These are phyloP conservation scores for Fusarium sp. DNA, from an alignment of 2,329 filamentous ascomycete species.

Conservation along the genomic window DNA sequence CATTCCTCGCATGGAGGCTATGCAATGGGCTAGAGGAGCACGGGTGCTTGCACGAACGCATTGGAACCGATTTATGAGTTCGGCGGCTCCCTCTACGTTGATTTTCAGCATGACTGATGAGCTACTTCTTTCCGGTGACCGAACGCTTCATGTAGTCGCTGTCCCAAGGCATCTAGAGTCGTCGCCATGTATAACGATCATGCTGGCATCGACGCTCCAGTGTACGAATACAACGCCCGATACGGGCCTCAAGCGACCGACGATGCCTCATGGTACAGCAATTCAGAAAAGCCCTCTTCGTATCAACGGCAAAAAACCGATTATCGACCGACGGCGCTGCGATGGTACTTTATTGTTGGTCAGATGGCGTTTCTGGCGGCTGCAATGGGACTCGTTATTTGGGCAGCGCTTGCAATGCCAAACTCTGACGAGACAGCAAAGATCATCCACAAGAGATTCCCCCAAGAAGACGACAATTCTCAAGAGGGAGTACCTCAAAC, in stretches of 20 bases:
- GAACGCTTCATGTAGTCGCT: background rate
- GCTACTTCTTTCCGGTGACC: slow-evolving; percentile 1
- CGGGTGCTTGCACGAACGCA: background rate
- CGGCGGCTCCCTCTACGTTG: background rate
- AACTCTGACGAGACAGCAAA: slow-evolving; percentile 40
- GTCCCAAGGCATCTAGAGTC: background rate
- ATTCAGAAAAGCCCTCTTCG: slow-evolving; percentile 21
- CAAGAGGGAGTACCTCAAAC: slow-evolving; percentile 7
- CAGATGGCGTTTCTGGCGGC: slow-evolving; percentile 34
- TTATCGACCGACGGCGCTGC: slow-evolving; percentile 42
- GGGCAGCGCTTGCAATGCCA: slow-evolving; percentile 41
- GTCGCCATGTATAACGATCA: slow-evolving; percentile 37
- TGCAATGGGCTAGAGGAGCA: background rate
- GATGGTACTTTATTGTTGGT: slow-evolving; percentile 41
- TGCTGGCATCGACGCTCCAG: slow-evolving; percentile 24
- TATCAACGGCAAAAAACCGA: slow-evolving; percentile 29
- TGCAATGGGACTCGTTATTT: slow-evolving; percentile 40
- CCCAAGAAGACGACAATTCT: background rate
- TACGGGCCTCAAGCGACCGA: slow-evolving; percentile 43
- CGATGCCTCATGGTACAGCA: slow-evolving; percentile 38
- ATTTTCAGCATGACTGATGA: background rate
- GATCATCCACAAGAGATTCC: slow-evolving; percentile 31
- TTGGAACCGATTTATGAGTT: background rate
- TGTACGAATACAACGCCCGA: slow-evolving; percentile 29
- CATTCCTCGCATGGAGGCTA: slow-evolving; percentile 1